phyloP scores from a whole-genome alignment of 1,284 basidiomycete species.

The Marasmius fiardii region DNA sequence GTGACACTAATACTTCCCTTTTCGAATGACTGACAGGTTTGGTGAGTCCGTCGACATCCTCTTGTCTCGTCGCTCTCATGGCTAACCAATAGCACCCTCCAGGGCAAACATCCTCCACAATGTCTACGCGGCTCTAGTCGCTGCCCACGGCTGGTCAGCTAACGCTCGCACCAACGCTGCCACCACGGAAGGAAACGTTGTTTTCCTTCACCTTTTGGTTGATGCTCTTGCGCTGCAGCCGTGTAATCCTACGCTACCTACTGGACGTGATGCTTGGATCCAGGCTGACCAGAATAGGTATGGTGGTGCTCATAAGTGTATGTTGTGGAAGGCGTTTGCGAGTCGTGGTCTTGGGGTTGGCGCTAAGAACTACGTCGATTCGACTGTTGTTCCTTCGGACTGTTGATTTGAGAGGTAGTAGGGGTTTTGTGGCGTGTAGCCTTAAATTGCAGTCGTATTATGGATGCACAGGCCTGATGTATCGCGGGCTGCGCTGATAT shows the following conservation, averaged over 20 bases:
- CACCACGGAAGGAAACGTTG: slow-evolving; percentile 40
- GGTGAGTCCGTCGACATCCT: not conserved
- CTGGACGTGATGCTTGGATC: slow-evolving; percentile 48
- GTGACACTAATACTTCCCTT: not conserved
- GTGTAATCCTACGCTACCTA: slow-evolving; percentile 43
- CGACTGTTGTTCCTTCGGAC: not conserved
- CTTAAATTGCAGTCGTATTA: too few relatives aligned
- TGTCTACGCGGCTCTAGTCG: slow-evolving; percentile 44
- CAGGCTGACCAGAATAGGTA: slow-evolving; percentile 50
- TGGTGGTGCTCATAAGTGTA: slow-evolving; percentile 42
- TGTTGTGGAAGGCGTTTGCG: slow-evolving; percentile 46
- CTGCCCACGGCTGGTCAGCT: slow-evolving; percentile 35
- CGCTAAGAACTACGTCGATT: slow-evolving; percentile 20
- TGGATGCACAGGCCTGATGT: too few relatives aligned
- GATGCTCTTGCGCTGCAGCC: slow-evolving; percentile 47
- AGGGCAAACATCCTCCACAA: slow-evolving; percentile 54
- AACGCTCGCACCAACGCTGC: slow-evolving; percentile 36
- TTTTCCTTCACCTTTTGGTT: slow-evolving; percentile 46
- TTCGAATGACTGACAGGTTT: not conserved
- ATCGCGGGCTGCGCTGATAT: too few relatives aligned
- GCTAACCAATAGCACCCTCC: slow-evolving; percentile 18
- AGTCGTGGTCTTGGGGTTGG: slow-evolving; percentile 46
- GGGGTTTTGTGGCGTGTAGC: too few relatives aligned
- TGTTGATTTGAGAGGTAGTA: too few relatives aligned
- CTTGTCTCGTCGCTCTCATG: slow-evolving; percentile 31